These are phyloP conservation scores for Helotiales sp. DNA, from an alignment of 2,329 filamentous ascomycete species.

Conservation along the genomic window DNA sequence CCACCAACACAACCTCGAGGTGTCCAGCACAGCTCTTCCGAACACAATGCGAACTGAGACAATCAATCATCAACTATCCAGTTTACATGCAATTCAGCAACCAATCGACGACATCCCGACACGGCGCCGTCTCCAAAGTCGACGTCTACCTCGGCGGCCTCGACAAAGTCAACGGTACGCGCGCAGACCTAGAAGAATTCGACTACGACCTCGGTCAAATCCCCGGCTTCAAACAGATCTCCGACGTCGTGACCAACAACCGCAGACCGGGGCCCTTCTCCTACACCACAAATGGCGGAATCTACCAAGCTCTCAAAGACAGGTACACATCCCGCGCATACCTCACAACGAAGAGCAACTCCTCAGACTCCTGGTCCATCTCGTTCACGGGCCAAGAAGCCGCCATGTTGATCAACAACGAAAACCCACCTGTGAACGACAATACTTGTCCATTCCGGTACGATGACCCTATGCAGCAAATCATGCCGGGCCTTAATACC, in stretches of 20 bases:
- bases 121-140: not conserved
- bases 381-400: not conserved
- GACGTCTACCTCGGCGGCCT: not conserved
- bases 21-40: not conserved
- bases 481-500: not conserved
- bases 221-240: not conserved
- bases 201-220: not conserved
- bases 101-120: not conserved
- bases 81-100: conserved; percentile 2
- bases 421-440: not conserved
- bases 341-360: not conserved
- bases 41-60: not conserved
- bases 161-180: not conserved
- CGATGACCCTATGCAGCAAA: not conserved
- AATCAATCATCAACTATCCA: not conserved
- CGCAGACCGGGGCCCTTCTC: not conserved
- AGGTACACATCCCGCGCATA: not conserved
- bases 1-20: not conserved
- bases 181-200: not conserved
- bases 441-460: not conserved
- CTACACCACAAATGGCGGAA: not conserved
- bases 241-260: not conserved
- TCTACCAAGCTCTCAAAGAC: not conserved
- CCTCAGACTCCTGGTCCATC: not conserved
- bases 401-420: not conserved